Evolutionary conservation across 306 rosid species (phyloP).

Genomic region (Clitoria ternatea): DNA sequence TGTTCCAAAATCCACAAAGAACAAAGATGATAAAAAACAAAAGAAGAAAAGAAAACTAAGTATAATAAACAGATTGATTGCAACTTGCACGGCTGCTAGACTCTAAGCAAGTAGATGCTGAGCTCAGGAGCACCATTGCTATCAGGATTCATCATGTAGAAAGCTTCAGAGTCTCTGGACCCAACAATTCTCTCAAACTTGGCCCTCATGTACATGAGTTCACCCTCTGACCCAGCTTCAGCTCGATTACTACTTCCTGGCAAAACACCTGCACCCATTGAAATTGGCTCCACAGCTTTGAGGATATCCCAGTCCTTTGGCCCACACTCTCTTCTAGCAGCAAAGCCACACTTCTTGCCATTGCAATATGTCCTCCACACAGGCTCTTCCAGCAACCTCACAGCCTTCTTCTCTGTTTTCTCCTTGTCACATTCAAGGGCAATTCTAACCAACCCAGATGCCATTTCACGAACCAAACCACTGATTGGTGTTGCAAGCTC

Average conservation of each 20-base stretch:
- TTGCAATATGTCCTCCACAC: constrained; percentile 94
- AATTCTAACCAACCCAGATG: constrained; percentile 87
- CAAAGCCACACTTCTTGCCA: constrained; percentile 89
- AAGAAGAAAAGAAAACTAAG: background rate
- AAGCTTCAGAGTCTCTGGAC: constrained; percentile 83
- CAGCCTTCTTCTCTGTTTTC: constrained; percentile 34
- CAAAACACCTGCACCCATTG: constrained; percentile 93
- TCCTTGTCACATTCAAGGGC: constrained; percentile 80
- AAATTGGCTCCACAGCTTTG: constrained; percentile 85
- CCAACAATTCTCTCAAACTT: constrained; percentile 94
- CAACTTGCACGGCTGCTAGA: constrained; percentile 40
- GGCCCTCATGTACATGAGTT: constrained; percentile 91
- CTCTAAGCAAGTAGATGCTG: constrained; percentile 87
- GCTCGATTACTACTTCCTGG: constrained; percentile 38
- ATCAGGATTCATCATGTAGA: constrained; percentile 98
- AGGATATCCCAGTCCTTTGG: constrained; percentile 70
- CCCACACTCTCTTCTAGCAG: constrained; percentile 78
- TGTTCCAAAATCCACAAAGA: constrained; percentile 28
- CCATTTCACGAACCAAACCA: constrained; percentile 87
- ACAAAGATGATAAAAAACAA: constrained; percentile 15
- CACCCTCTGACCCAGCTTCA: constrained; percentile 49
- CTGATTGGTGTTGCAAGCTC: constrained; percentile 93
- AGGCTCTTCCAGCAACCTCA: constrained; percentile 68
- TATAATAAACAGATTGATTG: constrained; percentile 18
- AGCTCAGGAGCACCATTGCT: constrained; percentile 95